These are phyloP conservation scores for Isoetes engelmannii DNA, from an alignment of 83 land plant species.

Conservation along the genomic window DNA sequence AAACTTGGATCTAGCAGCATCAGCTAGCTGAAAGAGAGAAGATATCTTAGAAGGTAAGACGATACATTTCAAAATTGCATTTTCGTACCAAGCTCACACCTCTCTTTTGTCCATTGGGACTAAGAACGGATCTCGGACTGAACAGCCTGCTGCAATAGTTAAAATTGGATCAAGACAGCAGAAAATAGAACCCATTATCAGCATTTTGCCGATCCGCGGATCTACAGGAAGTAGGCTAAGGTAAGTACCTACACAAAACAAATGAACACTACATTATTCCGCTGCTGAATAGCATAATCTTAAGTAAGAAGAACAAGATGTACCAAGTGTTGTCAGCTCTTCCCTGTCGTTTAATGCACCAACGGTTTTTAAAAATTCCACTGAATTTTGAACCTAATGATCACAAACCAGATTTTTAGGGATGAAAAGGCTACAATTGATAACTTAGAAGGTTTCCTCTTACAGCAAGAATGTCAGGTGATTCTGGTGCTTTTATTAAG, in stretches of 20 bases:
- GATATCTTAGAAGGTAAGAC: not conserved
- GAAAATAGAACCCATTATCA: constrained; percentile 14
- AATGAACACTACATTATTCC: not conserved
- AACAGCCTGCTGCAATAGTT: constrained; percentile 10
- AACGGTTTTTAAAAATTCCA: constrained; percentile 2
- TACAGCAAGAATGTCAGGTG: constrained; percentile 14
- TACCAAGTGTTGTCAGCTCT: constrained; percentile 8
- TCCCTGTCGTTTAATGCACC: constrained; percentile 6
- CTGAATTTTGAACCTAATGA: not conserved
- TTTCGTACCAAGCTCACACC: not conserved
- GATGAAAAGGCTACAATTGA: not conserved
- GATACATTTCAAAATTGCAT: not conserved
- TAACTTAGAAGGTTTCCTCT: not conserved
- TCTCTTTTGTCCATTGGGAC: constrained; percentile 11
- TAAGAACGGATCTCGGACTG: constrained; percentile 10
- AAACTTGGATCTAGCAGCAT: constrained; percentile 3
- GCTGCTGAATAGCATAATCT: not conserved
- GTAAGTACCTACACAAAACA: not conserved
- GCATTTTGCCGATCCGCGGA: constrained; percentile 13
- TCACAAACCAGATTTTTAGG: not conserved
- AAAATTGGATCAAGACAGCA: constrained; percentile 11
- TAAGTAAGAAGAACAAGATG: not conserved
- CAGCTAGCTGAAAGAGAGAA: constrained; percentile 8
- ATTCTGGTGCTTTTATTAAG: constrained; percentile 1
- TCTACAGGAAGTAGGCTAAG: constrained; percentile 3